A percentile compares a stretch with the other conserved stretches of the same genome.
Evolutionary conservation across 805 yeast genomes (phyloP).

Genomic region (Metschnikowia lochheadii): DNA sequence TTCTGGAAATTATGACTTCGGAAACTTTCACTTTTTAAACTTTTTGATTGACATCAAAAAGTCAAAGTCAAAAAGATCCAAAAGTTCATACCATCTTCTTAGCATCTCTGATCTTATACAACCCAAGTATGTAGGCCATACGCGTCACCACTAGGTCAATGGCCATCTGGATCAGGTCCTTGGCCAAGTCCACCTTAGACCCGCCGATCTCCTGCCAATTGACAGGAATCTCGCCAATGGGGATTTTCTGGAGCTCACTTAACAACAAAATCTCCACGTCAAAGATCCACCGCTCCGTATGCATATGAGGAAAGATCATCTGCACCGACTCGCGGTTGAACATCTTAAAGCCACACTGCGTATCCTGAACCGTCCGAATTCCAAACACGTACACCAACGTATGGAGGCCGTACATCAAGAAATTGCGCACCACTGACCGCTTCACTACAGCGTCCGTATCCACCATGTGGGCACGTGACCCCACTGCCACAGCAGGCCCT

Average conservation of each 20-base stretch:
- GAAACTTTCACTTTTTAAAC: too few species aligned
- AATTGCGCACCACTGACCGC: constrained; percentile 80
- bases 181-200: constrained; percentile 86
- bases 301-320: constrained; percentile 80
- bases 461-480: constrained; percentile 96
- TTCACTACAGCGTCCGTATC: constrained; percentile 95
- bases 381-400: constrained; percentile 85
- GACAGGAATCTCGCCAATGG: constrained; percentile 74
- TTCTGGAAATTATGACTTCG: too few species aligned
- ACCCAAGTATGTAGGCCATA: constrained; percentile 79
- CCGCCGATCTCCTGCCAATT: constrained; percentile 98
- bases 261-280: constrained; percentile 89
- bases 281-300: constrained; percentile 97
- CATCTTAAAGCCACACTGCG: constrained; percentile 96
- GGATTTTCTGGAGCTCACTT: constrained; percentile 66
- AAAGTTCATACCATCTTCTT: neutral
- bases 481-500: constrained; percentile 68
- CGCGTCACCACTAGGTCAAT: constrained; percentile 87
- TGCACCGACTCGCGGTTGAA: constrained; percentile 68
- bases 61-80: neutral
- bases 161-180: constrained; percentile 91
- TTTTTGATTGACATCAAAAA: too few species aligned
- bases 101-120: constrained; percentile 47
- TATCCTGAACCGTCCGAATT: constrained; percentile 78
- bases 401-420: constrained; percentile 90